Percentiles rank a stretch among this genome's conserved stretches.
Conservation (phyloP, 2,329 filamentous ascomycete genomes). For the Fusarium chlamydosporum region DNA sequence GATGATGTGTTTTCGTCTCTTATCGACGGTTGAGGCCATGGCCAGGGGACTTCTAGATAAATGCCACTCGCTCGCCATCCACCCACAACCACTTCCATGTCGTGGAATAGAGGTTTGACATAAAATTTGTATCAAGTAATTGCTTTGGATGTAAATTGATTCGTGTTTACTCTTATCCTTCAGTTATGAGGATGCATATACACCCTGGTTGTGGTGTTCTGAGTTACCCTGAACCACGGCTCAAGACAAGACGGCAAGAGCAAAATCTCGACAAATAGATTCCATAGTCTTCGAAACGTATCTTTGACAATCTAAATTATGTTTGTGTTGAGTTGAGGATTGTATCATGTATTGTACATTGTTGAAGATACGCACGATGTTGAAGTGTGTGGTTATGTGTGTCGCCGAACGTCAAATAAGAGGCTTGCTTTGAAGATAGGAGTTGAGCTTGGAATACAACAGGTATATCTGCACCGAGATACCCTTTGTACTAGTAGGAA, state of each 20-base stretch:
- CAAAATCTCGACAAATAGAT: not conserved
- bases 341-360: no score
- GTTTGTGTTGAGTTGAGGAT: not conserved
- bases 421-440: no score
- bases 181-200: not conserved
- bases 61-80: constrained; percentile 10
- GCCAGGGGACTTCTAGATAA: not conserved
- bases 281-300: not conserved
- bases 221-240: constrained; percentile 18
- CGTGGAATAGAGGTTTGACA: no score
- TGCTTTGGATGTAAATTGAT: no score
- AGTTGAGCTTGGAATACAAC: no score
- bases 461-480: no score
- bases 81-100: not conserved
- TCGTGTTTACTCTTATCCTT: not conserved
- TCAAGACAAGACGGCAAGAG: not conserved
- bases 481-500: no score
- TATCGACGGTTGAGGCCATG: not conserved
- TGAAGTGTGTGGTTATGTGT: no score
- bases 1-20: no score
- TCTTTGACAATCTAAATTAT: rapidly evolving
- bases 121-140: rapidly evolving
- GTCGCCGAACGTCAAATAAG: no score
- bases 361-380: no score
- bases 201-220: not conserved